phyloP scores from a whole-genome alignment of 352 stramenopile species.

The Phytophthora sojae region DNA sequence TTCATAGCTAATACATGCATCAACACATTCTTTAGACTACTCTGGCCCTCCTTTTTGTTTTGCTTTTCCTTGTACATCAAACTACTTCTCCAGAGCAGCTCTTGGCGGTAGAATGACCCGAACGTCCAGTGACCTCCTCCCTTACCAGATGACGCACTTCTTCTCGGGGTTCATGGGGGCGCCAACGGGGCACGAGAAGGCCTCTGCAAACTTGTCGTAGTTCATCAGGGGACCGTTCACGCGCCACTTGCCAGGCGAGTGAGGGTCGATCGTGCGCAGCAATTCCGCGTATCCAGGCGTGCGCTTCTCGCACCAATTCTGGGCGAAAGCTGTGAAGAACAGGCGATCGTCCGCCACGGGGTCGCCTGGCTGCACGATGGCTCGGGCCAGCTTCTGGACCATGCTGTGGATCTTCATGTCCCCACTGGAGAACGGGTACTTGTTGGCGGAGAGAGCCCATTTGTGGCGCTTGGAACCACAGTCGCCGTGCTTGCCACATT shows the following conservation, averaged over 20 bases:
- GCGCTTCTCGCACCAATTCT: slow-evolving; percentile 72
- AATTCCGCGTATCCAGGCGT: slow-evolving; percentile 54
- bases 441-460: slow-evolving; percentile 16
- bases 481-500: slow-evolving; percentile 18
- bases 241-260: slow-evolving; percentile 71
- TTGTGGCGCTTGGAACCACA: slow-evolving; percentile 18
- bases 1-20: neutral
- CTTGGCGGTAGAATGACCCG: neutral
- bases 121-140: neutral
- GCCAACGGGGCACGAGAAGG: slow-evolving; percentile 68
- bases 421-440: slow-evolving; percentile 37
- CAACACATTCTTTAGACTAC: neutral
- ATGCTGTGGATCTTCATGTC: slow-evolving; percentile 34
- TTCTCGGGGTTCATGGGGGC: slow-evolving; percentile 74
- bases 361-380: slow-evolving; percentile 32
- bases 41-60: neutral
- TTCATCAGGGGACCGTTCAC: slow-evolving; percentile 76
- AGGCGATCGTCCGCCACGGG: slow-evolving; percentile 51
- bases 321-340: slow-evolving; percentile 77
- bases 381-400: slow-evolving; percentile 36
- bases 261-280: slow-evolving; percentile 57
- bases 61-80: neutral
- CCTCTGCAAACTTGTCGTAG: slow-evolving; percentile 65
- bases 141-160: slow-evolving; percentile 78
- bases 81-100: slow-evolving; percentile 1